Evolutionary conservation across 2,329 filamentous ascomycete genomes (phyloP), one percentile per base, ranked within the genome.

Genomic region (Alternaria arbusti): DNA sequence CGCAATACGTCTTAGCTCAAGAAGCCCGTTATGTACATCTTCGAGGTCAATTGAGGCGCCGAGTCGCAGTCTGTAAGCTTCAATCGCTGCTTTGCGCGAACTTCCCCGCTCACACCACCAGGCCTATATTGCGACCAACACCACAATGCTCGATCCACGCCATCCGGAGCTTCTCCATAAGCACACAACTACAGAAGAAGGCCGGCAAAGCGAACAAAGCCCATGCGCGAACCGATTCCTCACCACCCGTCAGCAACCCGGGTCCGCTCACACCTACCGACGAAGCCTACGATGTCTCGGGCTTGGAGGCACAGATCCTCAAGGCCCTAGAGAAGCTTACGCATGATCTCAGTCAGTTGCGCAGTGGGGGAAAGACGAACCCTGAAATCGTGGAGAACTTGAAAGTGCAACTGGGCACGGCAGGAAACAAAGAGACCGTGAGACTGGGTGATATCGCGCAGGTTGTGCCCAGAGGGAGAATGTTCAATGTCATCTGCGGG

Each of bases 401-500:
- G 57, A 84, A 85, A 40, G 89, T 92, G n/a, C 81, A 85, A 54
- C 71, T 90, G 51, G 83, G 89, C 61, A 82, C 79, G 51, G 75
- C 72, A 30, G 69, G 72, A 59, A 74, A 72, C 44, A 87, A 85
- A 62, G 82, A 86, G 62, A 86, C 79, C 2, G 83, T 86, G 52
- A 84, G 81, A 65, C 70, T 92, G 54, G 84, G 85, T 10, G 89
- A 91, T 73, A 73, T 92, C 60, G 90, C 89, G 3, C 89, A 91
- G 73, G 87, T 92, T 15, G 82, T 91, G 43, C 88, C 88, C 0
- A 89, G 89, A 71, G 89, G 89, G 11, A 79, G 89, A 59, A 84
- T 84, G 69, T 77, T 91, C 28, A 86, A 87, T 62, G 82, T 92
- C n/a, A 76, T 90, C 22, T 87, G 87, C 43, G 86, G 88, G 13